Evolutionary conservation across 331 rosid species (phyloP).

Genomic region (Pyrus hybrid): DNA sequence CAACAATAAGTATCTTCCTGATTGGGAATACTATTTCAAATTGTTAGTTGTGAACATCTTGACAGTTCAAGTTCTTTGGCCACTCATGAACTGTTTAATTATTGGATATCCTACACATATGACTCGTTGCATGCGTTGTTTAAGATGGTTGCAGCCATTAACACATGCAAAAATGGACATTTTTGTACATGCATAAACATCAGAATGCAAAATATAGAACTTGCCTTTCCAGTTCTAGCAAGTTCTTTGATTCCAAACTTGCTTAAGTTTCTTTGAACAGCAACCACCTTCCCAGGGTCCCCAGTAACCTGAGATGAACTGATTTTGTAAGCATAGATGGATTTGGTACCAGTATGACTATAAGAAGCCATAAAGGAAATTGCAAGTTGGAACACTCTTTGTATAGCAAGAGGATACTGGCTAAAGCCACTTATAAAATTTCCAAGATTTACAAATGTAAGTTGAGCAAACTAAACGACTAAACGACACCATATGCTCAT

Average conservation of each 20-base stretch:
- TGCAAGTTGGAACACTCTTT: neutral
- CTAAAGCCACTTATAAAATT: neutral
- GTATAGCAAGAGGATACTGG: neutral
- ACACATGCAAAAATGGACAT: neutral
- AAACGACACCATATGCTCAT: neutral
- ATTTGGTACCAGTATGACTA: neutral
- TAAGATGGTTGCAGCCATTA: neutral
- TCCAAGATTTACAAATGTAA: neutral
- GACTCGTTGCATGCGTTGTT: neutral
- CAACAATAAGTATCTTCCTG: no score
- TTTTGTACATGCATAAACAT: neutral
- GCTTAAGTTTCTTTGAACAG: slow-evolving; percentile 41
- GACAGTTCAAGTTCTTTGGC: neutral
- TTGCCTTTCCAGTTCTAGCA: slow-evolving; percentile 58
- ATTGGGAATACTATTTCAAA: neutral
- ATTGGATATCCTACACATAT: neutral
- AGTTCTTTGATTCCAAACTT: slow-evolving; percentile 52
- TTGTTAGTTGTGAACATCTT: neutral
- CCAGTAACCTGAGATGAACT: slow-evolving; percentile 41
- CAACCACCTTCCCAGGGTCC: slow-evolving; percentile 56
- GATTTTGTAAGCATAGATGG: neutral
- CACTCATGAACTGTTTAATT: neutral
- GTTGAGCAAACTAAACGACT: neutral
- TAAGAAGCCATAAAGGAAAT: neutral
- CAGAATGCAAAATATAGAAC: neutral